Conservation (phyloP, 208 protist genomes). For the Trypanosoma scelopori region DNA sequence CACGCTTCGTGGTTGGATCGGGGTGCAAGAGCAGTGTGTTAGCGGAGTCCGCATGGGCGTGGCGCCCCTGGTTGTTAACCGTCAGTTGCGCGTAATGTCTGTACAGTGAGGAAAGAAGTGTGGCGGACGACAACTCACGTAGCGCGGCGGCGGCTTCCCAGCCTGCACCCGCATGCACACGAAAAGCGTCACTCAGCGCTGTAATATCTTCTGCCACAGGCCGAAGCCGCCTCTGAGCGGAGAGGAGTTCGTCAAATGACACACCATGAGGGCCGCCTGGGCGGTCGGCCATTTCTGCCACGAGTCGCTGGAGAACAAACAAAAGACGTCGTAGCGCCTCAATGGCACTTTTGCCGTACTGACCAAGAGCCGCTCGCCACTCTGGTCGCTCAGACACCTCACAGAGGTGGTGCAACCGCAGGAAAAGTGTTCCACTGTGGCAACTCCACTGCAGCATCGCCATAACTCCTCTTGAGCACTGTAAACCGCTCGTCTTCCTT, state of each 20-base stretch:
- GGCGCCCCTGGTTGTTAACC: constrained; percentile 35
- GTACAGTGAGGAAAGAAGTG: constrained; percentile 59
- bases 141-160: constrained; percentile 35
- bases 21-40: not conserved
- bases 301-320: constrained; percentile 44
- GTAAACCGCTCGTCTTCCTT: not conserved
- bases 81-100: constrained; percentile 33
- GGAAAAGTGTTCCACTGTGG: constrained; percentile 62
- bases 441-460: constrained; percentile 72
- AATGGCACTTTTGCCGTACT: constrained; percentile 72
- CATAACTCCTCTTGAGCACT: constrained; percentile 31
- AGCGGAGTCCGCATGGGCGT: not conserved
- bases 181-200: constrained; percentile 55
- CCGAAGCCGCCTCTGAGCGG: constrained; percentile 48
- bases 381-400: constrained; percentile 34
- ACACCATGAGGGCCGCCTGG: constrained; percentile 48
- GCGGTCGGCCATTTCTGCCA: constrained; percentile 45
- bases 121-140: constrained; percentile 50
- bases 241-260: constrained; percentile 55
- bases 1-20: constrained; percentile 1
- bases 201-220: constrained; percentile 39
- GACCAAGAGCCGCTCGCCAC: constrained; percentile 54
- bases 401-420: constrained; percentile 60
- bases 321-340: constrained; percentile 44
- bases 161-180: constrained; percentile 21